These are phyloP conservation scores for Discostella pseudostelligera DNA, from an alignment of 108 stramenopile genomes.

Conservation along the genomic window DNA sequence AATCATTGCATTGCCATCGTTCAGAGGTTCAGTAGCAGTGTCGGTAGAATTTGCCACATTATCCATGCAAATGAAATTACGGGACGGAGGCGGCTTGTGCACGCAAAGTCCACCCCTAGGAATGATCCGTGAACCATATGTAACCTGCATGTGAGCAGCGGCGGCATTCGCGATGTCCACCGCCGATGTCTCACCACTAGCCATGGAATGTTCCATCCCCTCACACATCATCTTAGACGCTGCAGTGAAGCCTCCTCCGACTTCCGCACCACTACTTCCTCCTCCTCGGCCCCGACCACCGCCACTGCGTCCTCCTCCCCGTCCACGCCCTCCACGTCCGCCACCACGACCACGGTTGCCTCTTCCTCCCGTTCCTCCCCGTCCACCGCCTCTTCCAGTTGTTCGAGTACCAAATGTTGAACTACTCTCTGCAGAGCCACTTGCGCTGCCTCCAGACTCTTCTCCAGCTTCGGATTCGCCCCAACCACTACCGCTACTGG, in stretches of 20 bases:
- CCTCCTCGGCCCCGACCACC: constrained; percentile 10
- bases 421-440: constrained; percentile 4
- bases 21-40: neutral
- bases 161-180: constrained; percentile 39
- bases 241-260: neutral
- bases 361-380: constrained; percentile 9
- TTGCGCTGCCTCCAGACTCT: neutral
- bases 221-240: constrained; percentile 6
- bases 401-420: constrained; percentile 7
- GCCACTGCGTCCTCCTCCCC: constrained; percentile 8
- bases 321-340: neutral
- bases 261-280: constrained; percentile 1
- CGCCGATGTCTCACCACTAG: constrained; percentile 27
- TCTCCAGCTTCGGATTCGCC: constrained; percentile 8
- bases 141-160: constrained; percentile 26
- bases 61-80: neutral
- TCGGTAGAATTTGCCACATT: too few species aligned
- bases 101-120: constrained; percentile 42
- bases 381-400: constrained; percentile 3
- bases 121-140: constrained; percentile 22
- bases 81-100: constrained; percentile 15
- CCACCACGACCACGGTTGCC: constrained; percentile 4
- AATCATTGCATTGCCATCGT: neutral
- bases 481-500: neutral
- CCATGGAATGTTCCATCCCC: constrained; percentile 11